Evolutionary conservation across 768 basidiomycete species (phyloP), one percentile per base, ranked within the genome.

Genomic region (Tephrocybe sp.): DNA sequence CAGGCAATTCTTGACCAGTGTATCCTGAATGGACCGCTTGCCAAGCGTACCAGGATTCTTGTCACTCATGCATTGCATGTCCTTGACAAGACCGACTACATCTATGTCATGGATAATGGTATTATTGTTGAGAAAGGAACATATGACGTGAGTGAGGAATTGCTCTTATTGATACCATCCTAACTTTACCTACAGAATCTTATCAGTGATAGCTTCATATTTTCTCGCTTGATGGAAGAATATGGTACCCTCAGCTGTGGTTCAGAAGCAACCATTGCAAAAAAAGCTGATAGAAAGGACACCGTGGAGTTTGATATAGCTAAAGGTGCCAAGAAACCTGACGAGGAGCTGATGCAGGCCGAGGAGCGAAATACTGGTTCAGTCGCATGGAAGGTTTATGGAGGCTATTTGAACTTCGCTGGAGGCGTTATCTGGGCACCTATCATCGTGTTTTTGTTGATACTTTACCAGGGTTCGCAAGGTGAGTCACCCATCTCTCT

Each of bases 1-100:
- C 82, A 83, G 55, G 73, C 73, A 23, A 79, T 88, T 45, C 57
- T 88, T 4, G 79, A 87, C n/a, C 70, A 84, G 35, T 87, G 85
- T 57, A 62, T 89, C 5, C 65, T 80, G 17, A 62, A 63, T 16
- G 78, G 83, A 0, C 81, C 83, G 2, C 63, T 85, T 17, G 71
- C 76, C 0, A 61, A 69, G 41, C 73, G 79, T 39, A 86, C 85
- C 0, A 69, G 85, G 12, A 68, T 87, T 14, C 70, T 87, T 13
- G 84, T 85, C 26, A 87, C 77, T 0, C 83, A 82, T 63, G 72
- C 78, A 3, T 65, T 84, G 5, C 78, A 82, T 56, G 74, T 82
- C n/a, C 65, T 84, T 6, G 76, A 81, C 49, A 78, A 76, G 57
- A 70, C 75, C 2, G 83, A 85, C 58, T 80, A 80, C 57, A 83